Evolutionary conservation across 805 yeast genomes (phyloP).

Genomic region (Candida mattraensis): DNA sequence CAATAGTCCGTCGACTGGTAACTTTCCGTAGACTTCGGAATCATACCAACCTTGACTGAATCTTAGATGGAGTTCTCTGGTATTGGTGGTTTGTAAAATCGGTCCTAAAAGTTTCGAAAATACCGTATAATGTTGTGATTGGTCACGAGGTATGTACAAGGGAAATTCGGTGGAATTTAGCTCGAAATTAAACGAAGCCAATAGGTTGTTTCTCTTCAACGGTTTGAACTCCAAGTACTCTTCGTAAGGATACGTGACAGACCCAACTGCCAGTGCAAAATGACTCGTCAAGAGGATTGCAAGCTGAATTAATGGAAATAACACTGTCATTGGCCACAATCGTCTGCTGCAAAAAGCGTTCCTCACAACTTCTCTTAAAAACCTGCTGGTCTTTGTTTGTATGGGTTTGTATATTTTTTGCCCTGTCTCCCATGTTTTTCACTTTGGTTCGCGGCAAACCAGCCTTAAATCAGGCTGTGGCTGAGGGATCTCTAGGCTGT

Average conservation of each 20-base stretch:
- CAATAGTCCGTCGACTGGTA: conserved; percentile 67
- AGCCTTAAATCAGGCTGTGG: no score
- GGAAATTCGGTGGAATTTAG: conserved; percentile 48
- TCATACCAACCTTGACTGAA: conserved; percentile 98
- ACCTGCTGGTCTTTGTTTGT: no score
- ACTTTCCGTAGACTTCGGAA: conserved; percentile 77
- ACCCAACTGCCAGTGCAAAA: no score
- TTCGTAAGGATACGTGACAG: conserved; percentile 43
- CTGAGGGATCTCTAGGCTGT: no score
- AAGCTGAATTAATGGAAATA: no score
- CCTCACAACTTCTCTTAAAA: no score
- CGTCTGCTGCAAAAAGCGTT: no score
- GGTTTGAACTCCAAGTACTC: conserved; percentile 69
- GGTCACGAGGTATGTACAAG: conserved; percentile 23
- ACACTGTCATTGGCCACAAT: no score
- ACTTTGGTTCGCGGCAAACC: no score
- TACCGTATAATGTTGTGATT: conserved; percentile 50
- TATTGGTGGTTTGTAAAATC: conserved; percentile 59
- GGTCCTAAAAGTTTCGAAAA: conserved; percentile 87
- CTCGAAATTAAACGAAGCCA: conserved; percentile 71
- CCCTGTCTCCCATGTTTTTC: no score
- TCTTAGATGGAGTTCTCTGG: conserved; percentile 77
- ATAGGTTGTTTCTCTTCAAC: conserved; percentile 65
- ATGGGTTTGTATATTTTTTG: no score
- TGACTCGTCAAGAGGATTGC: no score